Base-by-base conservation (phyloP, 495 filamentous ascomycete genomes). In the Penicillium taxi region DNA sequence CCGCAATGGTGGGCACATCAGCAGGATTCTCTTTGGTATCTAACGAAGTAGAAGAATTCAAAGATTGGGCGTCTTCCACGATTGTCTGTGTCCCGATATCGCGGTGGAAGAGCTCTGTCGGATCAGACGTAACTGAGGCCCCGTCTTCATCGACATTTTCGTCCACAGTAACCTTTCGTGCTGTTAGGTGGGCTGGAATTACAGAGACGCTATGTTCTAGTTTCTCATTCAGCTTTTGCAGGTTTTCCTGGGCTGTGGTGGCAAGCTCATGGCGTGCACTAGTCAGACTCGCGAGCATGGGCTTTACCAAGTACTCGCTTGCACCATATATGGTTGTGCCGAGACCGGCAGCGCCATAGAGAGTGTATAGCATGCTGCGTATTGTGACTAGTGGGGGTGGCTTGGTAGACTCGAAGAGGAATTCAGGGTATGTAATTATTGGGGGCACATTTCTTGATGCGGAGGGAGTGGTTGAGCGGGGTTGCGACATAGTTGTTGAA, bases 381-480 rank as follows among this genome's bases (percentile, higher is more conserved):
- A 81, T 73, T 11, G 86, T 91, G 21, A 96, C 72, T 2, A 96
- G 66, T 0, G 91, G 88, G 1, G 81, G 76, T 6, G 86, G 78
- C 20, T 82, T 84, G 33, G 62, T 47, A 7, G 73, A 55, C 30
- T 78, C 62, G 35, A 73, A 48, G 46, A 96, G 79, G 63, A 94
- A 96, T 60, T 98, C 91, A 31, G 91, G 91, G 63, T 96, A 96
- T 16, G 91, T 98, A 51, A 96, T 82, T 47, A 98, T 88, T n/a
- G 90, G 93, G 15, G 86, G 74, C 14, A 77, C 64, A 42, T 82
- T 74, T 50, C 57, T 63, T 28, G 47, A 28, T 27, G 57, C 18
- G 43, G 59, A 47, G 32, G 63, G 47, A 13, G 48, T 16, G 11
- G 26, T 32, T 44, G 41, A 26, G 32, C 32, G 52, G 12, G 39